Conservation (phyloP, 179 eudicot genomes). For the Silene noctiflora region DNA sequence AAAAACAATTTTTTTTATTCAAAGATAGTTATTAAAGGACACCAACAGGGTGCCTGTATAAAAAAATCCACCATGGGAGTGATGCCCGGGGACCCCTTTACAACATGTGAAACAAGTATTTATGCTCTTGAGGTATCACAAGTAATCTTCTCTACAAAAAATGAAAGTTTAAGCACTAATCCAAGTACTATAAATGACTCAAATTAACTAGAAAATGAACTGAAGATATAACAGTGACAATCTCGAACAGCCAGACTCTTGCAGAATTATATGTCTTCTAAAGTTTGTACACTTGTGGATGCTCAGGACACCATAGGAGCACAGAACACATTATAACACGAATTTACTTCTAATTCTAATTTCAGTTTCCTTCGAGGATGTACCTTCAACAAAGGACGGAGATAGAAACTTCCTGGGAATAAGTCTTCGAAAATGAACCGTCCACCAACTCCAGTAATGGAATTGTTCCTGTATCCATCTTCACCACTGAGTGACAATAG, state of each 20-base stretch:
- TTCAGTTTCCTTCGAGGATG: conserved; percentile 13
- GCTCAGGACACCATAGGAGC: conserved; percentile 3
- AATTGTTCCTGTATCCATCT: conserved; percentile 94
- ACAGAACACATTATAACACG: neutral
- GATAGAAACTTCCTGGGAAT: conserved; percentile 97
- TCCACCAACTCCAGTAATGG: conserved; percentile 83
- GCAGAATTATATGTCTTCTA: neutral
- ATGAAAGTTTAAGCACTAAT: neutral
- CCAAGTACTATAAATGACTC: neutral
- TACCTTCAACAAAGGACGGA: conserved; percentile 95
- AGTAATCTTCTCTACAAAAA: neutral
- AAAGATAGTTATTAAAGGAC: neutral
- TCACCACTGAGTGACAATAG: conserved; percentile 91
- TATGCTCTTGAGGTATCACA: neutral
- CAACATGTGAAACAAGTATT: neutral
- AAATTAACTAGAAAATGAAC: neutral
- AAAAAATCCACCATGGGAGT: neutral
- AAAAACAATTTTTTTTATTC: neutral
- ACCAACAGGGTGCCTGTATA: neutral
- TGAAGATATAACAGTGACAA: conserved; percentile 2
- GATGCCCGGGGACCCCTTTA: neutral
- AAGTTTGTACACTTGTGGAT: neutral
- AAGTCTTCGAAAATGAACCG: conserved; percentile 58
- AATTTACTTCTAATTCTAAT: neutral
- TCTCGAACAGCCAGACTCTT: neutral